These are phyloP conservation scores for Penicillium diatomitis DNA, from an alignment of 495 filamentous ascomycete genomes.

Conservation along the genomic window DNA sequence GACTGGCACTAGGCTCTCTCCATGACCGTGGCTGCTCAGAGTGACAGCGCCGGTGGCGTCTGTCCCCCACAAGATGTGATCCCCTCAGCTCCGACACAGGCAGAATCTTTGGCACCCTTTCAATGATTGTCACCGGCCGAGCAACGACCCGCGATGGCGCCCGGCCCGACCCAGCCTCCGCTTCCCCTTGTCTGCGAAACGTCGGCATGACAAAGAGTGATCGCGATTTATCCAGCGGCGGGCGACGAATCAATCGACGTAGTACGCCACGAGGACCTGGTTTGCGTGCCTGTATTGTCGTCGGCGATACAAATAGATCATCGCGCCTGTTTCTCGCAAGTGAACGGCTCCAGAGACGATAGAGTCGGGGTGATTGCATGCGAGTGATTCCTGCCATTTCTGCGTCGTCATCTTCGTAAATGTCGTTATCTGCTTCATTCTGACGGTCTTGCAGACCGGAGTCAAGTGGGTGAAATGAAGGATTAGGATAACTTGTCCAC, in stretches of 20 bases:
- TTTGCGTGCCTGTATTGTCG: slow-evolving; percentile 9
- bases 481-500: no score
- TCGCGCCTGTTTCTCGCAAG: not conserved
- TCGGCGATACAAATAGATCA: slow-evolving; percentile 6
- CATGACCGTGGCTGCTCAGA: slow-evolving; percentile 36
- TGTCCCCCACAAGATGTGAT: slow-evolving; percentile 7
- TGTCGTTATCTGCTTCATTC: slow-evolving; percentile 8
- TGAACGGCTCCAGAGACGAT: slow-evolving; percentile 19
- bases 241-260: slow-evolving; percentile 26
- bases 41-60: slow-evolving; percentile 32
- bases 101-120: not conserved
- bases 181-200: slow-evolving; percentile 10
- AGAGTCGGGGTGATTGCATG: slow-evolving; percentile 10
- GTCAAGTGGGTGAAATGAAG: no score
- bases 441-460: no score
- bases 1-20: slow-evolving; percentile 28
- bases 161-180: slow-evolving; percentile 18
- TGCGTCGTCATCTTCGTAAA: slow-evolving; percentile 11
- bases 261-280: slow-evolving; percentile 15
- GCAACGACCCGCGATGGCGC: slow-evolving; percentile 9
- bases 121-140: slow-evolving; percentile 6
- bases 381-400: slow-evolving; percentile 30
- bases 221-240: slow-evolving; percentile 26
- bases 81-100: slow-evolving; percentile 2
- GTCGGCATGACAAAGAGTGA: slow-evolving; percentile 29